phyloP scores from a whole-genome alignment of 208 protist species.

The Phytomonas sp. region DNA sequence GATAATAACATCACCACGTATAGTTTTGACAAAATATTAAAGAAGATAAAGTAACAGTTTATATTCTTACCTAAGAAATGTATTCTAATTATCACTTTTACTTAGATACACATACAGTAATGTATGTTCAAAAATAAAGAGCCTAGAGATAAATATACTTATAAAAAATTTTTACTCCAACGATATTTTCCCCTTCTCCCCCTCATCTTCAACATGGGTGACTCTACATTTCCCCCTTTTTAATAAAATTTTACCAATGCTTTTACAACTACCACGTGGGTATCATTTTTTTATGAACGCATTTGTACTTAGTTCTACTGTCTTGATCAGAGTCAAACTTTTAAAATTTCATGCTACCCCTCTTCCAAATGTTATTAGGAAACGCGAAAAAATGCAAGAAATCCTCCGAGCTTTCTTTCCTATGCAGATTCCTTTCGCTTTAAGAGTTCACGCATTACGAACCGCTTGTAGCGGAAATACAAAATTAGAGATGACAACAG shows the following conservation, averaged over 20 bases:
- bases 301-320: neutral
- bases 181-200: constrained; percentile 10
- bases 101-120: neutral
- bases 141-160: neutral
- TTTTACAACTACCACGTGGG: neutral
- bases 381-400: neutral
- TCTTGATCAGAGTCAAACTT: neutral
- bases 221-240: neutral
- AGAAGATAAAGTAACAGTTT: constrained; percentile 8
- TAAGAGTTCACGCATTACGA: constrained; percentile 24
- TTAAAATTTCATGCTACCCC: neutral
- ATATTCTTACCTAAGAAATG: neutral
- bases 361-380: neutral
- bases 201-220: neutral
- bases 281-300: neutral
- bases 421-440: constrained; percentile 6
- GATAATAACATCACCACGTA: constrained; percentile 4
- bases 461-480: constrained; percentile 53
- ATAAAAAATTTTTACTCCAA: neutral
- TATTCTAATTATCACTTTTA: neutral
- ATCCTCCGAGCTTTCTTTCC: neutral
- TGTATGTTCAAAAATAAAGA: neutral
- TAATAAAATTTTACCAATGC: neutral
- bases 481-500: constrained; percentile 19
- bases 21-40: constrained; percentile 1